Conservation (phyloP, 257 asterid genomes). For the Leptodermis oblonga region DNA sequence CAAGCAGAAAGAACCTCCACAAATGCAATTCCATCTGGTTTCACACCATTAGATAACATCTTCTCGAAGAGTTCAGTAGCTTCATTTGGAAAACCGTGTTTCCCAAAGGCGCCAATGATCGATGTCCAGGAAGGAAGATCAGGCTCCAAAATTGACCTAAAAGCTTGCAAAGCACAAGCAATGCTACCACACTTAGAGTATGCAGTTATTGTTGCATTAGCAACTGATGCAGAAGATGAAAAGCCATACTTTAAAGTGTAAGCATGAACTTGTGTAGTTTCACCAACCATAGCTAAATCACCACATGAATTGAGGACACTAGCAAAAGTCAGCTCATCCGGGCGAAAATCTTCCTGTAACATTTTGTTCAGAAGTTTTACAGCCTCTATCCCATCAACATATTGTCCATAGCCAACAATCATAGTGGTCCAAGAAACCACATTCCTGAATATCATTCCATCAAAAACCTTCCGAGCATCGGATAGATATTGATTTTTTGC, state of each 20-base stretch:
- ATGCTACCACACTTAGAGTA: constrained; percentile 35
- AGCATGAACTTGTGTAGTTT: constrained; percentile 28
- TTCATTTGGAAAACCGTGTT: constrained; percentile 32
- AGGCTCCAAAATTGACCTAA: constrained; percentile 27
- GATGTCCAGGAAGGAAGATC: constrained; percentile 37
- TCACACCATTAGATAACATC: constrained; percentile 27
- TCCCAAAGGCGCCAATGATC: constrained; percentile 34
- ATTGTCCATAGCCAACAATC: constrained; percentile 35
- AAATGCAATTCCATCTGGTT: constrained; percentile 32
- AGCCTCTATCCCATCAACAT: constrained; percentile 27
- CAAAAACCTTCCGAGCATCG: constrained; percentile 31
- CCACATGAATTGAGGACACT: constrained; percentile 36
- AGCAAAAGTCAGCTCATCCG: constrained; percentile 33
- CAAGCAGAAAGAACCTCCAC: constrained; percentile 40
- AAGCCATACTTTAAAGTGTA: constrained; percentile 22
- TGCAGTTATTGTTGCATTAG: constrained; percentile 30
- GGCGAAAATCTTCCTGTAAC: constrained; percentile 25
- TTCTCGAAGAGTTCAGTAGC: constrained; percentile 24
- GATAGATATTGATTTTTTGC: constrained; percentile 21
- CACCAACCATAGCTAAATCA: constrained; percentile 20
- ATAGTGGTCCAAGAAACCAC: constrained; percentile 36
- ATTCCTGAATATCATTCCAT: constrained; percentile 28
- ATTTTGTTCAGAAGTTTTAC: constrained; percentile 25
- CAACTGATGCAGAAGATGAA: constrained; percentile 21
- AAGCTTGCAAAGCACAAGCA: constrained; percentile 19